Conservation (phyloP, 1,139 yeast genomes). For the Chernovozyma sophiae-reginae region DNA sequence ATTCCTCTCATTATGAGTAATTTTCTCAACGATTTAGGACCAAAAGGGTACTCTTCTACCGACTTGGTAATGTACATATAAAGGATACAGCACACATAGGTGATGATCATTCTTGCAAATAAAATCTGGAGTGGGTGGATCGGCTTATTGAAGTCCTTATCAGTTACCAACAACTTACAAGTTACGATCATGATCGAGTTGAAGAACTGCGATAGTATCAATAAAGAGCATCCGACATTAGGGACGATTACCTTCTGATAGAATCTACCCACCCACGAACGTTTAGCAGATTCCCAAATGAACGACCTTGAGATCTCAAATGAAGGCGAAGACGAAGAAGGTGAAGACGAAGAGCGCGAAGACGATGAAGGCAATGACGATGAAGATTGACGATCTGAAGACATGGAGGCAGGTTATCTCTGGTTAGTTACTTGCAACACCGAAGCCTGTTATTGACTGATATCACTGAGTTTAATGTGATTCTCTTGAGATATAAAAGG, state of each 20-base stretch:
- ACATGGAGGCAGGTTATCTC: too few species aligned
- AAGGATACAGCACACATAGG: conserved; percentile 52
- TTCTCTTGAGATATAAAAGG: too few species aligned
- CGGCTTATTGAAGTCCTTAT: conserved; percentile 49
- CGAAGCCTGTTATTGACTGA: too few species aligned
- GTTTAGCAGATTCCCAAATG: conserved; percentile 2
- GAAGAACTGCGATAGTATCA: conserved; percentile 61
- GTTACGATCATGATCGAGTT: conserved; percentile 74
- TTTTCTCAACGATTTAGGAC: conserved; percentile 57
- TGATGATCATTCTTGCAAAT: conserved; percentile 71
- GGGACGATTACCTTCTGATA: conserved; percentile 12
- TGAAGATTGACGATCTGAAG: too few species aligned
- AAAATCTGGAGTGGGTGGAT: conserved; percentile 77
- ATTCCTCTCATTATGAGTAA: conserved; percentile 62
- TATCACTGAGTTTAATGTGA: too few species aligned
- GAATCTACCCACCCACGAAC: conserved; percentile 2
- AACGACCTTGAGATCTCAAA: background rate
- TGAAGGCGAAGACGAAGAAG: background rate
- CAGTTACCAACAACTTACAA: conserved; percentile 68
- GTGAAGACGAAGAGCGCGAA: too few species aligned
- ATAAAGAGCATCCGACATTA: conserved; percentile 37
- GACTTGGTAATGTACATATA: conserved; percentile 48
- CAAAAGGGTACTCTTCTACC: conserved; percentile 65
- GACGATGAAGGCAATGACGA: too few species aligned
- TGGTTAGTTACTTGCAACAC: too few species aligned